Evolutionary conservation across 495 filamentous ascomycete genomes (phyloP).

Genomic region (Xylaria cubensis): DNA sequence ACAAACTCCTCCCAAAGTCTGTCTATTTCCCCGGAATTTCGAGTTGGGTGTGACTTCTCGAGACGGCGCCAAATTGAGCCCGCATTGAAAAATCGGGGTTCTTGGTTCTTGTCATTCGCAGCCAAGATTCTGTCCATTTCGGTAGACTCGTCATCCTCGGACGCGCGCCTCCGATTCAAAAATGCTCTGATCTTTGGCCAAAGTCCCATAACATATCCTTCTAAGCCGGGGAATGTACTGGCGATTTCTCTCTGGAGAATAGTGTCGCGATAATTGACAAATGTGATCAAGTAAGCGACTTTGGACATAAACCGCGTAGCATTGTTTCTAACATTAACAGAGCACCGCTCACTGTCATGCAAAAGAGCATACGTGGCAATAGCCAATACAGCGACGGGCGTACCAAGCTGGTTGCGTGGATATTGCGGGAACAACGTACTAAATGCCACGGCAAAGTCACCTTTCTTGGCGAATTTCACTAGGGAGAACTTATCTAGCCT

Average conservation of each 20-base stretch:
- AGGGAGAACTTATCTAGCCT: constrained; percentile 27
- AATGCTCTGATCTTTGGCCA: constrained; percentile 33
- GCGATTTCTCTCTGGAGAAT: constrained; percentile 16
- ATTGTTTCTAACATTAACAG: constrained; percentile 20
- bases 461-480: constrained; percentile 22
- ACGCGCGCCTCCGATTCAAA: constrained; percentile 16
- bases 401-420: constrained; percentile 32
- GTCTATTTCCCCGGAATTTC: constrained; percentile 31
- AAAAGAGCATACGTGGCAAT: constrained; percentile 53
- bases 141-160: constrained; percentile 27
- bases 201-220: constrained; percentile 31
- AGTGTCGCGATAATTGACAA: constrained; percentile 26
- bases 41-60: not conserved
- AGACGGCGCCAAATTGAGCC: constrained; percentile 14
- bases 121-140: constrained; percentile 18
- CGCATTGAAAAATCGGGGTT: constrained; percentile 13
- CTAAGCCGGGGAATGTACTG: constrained; percentile 27
- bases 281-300: constrained; percentile 32
- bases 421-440: constrained; percentile 43
- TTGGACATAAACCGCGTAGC: constrained; percentile 36
- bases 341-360: constrained; percentile 39
- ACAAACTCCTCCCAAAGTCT: constrained; percentile 43
- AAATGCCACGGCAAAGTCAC: constrained; percentile 39
- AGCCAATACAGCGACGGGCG: constrained; percentile 39
- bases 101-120: constrained; percentile 28